A percentile compares a stretch with the other conserved stretches of the same genome.
Evolutionary conservation across 345 rosid species (phyloP).

Genomic region (Stellera chamaejasme): DNA sequence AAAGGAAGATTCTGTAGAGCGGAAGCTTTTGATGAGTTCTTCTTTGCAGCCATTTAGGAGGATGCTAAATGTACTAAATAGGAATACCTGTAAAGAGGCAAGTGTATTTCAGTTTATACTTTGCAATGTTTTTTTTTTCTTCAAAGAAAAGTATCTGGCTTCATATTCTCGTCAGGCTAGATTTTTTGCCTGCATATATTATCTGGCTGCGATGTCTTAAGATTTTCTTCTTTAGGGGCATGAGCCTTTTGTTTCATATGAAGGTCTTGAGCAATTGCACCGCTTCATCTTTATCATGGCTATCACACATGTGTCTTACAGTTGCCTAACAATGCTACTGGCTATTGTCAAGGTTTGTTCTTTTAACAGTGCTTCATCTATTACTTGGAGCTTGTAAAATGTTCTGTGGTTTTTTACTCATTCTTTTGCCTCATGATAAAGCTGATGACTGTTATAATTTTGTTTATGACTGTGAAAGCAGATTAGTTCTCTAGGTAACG

Average conservation of each 20-base stretch:
- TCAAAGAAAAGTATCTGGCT: neutral
- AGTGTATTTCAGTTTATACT: conserved; percentile 5
- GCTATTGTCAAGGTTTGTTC: conserved; percentile 77
- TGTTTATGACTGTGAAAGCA: neutral
- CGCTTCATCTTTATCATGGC: conserved; percentile 99
- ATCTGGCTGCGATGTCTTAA: neutral
- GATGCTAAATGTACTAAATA: conserved; percentile 32
- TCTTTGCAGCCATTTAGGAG: conserved; percentile 39
- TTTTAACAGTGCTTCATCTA: neutral
- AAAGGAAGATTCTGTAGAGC: conserved; percentile 36
- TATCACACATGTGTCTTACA: conserved; percentile 81
- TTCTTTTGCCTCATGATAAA: too few relatives aligned
- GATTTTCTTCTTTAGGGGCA: conserved; percentile 44
- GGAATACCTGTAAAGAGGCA: conserved; percentile 70
- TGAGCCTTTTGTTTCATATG: conserved; percentile 88
- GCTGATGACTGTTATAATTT: neutral
- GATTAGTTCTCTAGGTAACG: too few relatives aligned
- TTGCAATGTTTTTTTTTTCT: neutral
- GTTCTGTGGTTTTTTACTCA: too few relatives aligned
- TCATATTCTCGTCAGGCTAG: neutral
- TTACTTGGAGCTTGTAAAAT: too few relatives aligned
- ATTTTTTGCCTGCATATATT: neutral
- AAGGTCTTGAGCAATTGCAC: conserved; percentile 90
- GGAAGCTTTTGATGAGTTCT: conserved; percentile 36
- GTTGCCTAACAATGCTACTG: conserved; percentile 94